phyloP scores from a whole-genome alignment of 768 basidiomycete species.

The Mrakia blollopis region DNA sequence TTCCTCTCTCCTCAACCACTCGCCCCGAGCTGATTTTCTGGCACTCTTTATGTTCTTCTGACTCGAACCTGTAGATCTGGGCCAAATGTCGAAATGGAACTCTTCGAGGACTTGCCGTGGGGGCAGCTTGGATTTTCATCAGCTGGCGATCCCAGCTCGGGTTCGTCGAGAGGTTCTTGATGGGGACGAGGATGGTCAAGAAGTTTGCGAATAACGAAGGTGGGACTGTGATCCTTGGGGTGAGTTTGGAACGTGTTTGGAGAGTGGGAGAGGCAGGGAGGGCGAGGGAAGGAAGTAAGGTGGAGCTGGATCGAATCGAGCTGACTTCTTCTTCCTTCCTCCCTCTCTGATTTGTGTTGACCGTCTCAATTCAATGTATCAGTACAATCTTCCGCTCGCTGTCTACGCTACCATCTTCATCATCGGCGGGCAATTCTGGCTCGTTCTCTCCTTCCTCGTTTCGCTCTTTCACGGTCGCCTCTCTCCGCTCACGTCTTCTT shows the following conservation, averaged over 20 bases:
- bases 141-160: slow-evolving; percentile 68
- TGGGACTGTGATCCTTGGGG: slow-evolving; percentile 15
- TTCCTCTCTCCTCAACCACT: neutral
- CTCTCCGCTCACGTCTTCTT: slow-evolving; percentile 17
- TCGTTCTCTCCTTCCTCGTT: slow-evolving; percentile 26
- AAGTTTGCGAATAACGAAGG: neutral
- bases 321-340: neutral
- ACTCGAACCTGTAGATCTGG: no score
- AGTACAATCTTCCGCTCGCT: slow-evolving; percentile 52
- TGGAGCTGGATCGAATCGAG: no score
- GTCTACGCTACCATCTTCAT: slow-evolving; percentile 53
- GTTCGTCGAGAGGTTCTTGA: slow-evolving; percentile 61
- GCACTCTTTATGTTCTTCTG: no score
- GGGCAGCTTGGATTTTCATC: slow-evolving; percentile 56
- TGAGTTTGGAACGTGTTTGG: neutral
- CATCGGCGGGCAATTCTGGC: slow-evolving; percentile 31
- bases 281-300: neutral
- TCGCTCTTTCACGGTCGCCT: slow-evolving; percentile 35
- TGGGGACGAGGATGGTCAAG: slow-evolving; percentile 41
- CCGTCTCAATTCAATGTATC: neutral
- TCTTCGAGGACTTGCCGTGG: slow-evolving; percentile 63
- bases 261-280: neutral
- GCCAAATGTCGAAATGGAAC: slow-evolving; percentile 55
- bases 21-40: neutral
- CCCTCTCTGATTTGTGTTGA: neutral